These are phyloP conservation scores for Eragrostis tef DNA, from an alignment of 202 grass and related monocot species.

Conservation along the genomic window DNA sequence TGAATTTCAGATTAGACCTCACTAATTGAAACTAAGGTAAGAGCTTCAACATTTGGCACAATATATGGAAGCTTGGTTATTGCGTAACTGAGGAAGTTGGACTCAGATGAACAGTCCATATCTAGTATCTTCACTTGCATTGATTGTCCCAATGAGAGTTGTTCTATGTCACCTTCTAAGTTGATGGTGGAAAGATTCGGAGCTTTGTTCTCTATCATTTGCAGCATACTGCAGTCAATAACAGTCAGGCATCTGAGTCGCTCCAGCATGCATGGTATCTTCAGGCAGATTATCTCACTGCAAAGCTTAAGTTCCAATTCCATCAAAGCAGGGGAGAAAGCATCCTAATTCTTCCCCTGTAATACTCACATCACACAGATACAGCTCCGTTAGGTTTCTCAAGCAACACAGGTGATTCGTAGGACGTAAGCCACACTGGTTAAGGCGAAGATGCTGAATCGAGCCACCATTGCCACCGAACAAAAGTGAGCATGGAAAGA, in stretches of 20 bases:
- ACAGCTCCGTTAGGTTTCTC: not conserved
- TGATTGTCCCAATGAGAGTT: not conserved
- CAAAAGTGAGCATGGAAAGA: conserved; percentile 20
- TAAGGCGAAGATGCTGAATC: conserved; percentile 9
- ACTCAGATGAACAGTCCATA: not conserved
- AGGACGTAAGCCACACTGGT: not conserved
- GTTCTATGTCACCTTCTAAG: not conserved
- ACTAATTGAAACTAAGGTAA: not conserved
- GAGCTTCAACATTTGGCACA: not conserved
- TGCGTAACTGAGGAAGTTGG: not conserved
- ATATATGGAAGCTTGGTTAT: not conserved
- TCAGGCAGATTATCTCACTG: not conserved
- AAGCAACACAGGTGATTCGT: not conserved
- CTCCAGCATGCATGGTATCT: not conserved
- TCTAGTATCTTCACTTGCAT: not conserved
- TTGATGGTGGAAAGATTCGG: not conserved
- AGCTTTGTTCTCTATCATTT: conserved; percentile 17
- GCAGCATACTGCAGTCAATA: not conserved
- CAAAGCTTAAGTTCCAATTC: not conserved
- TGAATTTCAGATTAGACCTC: conserved; percentile 12
- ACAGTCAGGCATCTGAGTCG: not conserved
- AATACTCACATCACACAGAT: not conserved
- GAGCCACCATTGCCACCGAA: conserved; percentile 14
- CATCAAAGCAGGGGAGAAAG: not conserved
- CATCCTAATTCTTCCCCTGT: not conserved